Evolutionary conservation across 768 basidiomycete genomes (phyloP), one percentile per base, ranked within the genome.

Genomic region (Trametes coccinea): DNA sequence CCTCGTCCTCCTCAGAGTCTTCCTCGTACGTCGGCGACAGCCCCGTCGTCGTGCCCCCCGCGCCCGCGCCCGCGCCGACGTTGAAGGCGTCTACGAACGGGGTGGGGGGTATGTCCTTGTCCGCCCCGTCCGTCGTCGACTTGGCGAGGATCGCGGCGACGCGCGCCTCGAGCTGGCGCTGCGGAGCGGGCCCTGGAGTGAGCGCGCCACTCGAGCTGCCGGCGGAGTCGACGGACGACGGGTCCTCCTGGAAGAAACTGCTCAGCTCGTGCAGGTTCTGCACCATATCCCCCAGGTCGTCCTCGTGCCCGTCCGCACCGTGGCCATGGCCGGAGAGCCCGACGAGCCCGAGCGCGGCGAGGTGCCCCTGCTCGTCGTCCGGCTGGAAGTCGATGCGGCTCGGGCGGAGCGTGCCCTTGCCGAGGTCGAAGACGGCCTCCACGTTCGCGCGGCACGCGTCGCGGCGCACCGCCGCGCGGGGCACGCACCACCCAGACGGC

Each of bases 401-500:
- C 13, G 90, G 86, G 37, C 90, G 79, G 82, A 70, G 87, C 81
- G 37, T 86, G 86, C 72, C 89, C 82, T 40, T 86, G 85, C 72
- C 89, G 93, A 4, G 91, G 66, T 92, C 92, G 65, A 91, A 93
- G 11, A 96, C 90, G 2, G 91, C 90, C 74, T 87, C 82, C 64
- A 95, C 81, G 69, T 95, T 95, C 44, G 83, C 77, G 47, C 91
- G 82, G 66, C 91, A 94, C 22, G 78, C 77, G 3, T 82, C 81
- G 33, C 86, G 82, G 31, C 82, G 77, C 16, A 78, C 76, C 54
- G 88, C 86, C 6, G 84, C 80, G 66, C 85, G 86, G 27, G 92
- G 84, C 49, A 95, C 82, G 64, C 85, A 90, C 95, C 95, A 97
- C 16, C 95, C 95, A 3, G 90, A 92, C 41, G 87, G 84, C 58